Evolutionary conservation across 176 grass and related monocot genomes (phyloP).

Genomic region (Cenchrus americanus): DNA sequence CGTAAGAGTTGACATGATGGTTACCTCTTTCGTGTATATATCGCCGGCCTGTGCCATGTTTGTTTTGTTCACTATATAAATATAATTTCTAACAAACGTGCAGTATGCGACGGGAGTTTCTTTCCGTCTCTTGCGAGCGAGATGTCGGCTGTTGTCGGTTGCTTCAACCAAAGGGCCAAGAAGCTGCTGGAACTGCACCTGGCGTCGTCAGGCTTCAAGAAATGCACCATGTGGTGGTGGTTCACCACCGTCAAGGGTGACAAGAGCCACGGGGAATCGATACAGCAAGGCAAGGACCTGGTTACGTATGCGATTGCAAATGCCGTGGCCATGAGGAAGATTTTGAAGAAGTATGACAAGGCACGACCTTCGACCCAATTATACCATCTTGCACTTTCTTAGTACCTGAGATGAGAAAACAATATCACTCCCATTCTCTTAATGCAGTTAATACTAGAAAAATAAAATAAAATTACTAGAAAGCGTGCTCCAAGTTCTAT

Average conservation of each 20-base stretch:
- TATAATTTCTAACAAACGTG: conserved; percentile 32
- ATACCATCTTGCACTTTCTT: not conserved
- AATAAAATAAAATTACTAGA: not conserved
- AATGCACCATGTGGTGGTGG: conserved; percentile 61
- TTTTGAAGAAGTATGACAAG: conserved; percentile 96
- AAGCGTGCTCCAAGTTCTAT: not conserved
- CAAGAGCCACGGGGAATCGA: conserved; percentile 50
- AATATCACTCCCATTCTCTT: not conserved
- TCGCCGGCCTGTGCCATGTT: not conserved
- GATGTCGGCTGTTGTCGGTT: conserved; percentile 82
- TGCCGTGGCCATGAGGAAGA: conserved; percentile 89
- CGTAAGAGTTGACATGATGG: not conserved
- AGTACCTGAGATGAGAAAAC: not conserved
- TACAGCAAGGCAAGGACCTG: conserved; percentile 79
- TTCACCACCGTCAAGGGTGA: conserved; percentile 43
- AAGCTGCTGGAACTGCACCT: conserved; percentile 78
- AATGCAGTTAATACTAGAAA: not conserved
- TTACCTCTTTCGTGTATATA: not conserved
- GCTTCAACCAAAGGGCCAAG: conserved; percentile 83
- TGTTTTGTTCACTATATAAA: conserved; percentile 23
- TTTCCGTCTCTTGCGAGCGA: conserved; percentile 78
- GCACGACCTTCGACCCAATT: conserved; percentile 24
- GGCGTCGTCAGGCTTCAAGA: conserved; percentile 81
- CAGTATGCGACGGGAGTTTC: conserved; percentile 92
- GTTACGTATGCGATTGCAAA: conserved; percentile 93